A percentile compares a stretch with the other conserved stretches of the same genome.
These are phyloP conservation scores for Notholithocarpus densiflorus DNA, from an alignment of 306 rosid species.

Conservation along the genomic window DNA sequence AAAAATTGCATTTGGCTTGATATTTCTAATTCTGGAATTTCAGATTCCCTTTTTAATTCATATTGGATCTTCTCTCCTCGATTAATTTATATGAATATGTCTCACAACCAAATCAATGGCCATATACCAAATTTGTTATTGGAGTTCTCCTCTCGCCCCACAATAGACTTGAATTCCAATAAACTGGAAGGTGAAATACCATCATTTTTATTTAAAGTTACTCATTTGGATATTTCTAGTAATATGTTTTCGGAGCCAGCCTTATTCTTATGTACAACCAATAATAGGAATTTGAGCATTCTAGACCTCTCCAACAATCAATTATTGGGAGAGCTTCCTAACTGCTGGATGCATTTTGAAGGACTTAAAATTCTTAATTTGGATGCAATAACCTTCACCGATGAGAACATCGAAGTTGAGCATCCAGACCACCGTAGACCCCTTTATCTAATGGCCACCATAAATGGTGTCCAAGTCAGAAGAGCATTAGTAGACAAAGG, in stretches of 20 bases:
- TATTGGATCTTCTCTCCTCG: neutral
- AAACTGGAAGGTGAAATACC: neutral
- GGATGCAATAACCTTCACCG: too few relatives aligned
- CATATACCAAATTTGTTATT: neutral
- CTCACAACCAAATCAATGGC: conserved; percentile 11
- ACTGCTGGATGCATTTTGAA: neutral
- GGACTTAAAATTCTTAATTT: too few relatives aligned
- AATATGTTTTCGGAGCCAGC: neutral
- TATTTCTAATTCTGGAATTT: conserved; percentile 10
- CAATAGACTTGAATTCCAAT: neutral
- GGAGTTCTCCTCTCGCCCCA: fast-evolving
- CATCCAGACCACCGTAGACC: too few relatives aligned
- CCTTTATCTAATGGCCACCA: too few relatives aligned
- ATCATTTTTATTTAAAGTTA: neutral
- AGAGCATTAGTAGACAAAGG: too few relatives aligned
- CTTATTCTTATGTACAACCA: neutral
- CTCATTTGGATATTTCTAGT: neutral
- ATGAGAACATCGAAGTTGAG: too few relatives aligned
- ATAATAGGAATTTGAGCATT: fast-evolving
- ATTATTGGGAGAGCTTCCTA: neutral
- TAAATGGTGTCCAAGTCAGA: too few relatives aligned
- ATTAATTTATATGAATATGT: neutral
- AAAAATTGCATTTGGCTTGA: neutral
- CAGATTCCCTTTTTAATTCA: conserved; percentile 4
- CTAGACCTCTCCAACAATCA: neutral